Evolutionary conservation across 805 yeast genomes (phyloP), one percentile per base, ranked within the genome.

Genomic region (Ogataea zsoltii): DNA sequence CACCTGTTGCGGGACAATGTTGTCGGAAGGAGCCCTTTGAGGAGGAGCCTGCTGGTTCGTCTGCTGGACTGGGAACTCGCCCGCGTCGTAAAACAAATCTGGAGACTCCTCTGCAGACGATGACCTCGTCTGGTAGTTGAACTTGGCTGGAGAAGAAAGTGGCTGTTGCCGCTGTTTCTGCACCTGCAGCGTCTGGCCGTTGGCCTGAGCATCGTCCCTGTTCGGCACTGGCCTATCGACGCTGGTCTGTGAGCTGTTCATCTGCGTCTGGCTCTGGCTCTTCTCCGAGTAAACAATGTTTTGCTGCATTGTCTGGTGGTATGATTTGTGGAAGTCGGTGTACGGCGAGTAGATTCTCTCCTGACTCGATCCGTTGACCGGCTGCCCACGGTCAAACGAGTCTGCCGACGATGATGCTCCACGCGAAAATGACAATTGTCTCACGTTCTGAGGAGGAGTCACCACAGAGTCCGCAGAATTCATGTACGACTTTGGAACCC

Each of bases 311-410:
- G 68, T 55, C 21, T 53, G 55, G 16, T 55, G 58, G 44, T 57
- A 62, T 30, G 65, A 58, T 11, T 54, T 53, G 41, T 66, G 61
- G 56, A 66, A 67, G 21, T 60, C 68, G 2, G 69, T 57, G 48
- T 65, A 66, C 33, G 72, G 71, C 1, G 72, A 68, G 19, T 66
- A 38, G 7, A 54, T 55, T 34, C 69, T 46, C 15, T 53, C 52
- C 10, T 39, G 34, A 2, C 51, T 35, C 11, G 35, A 18, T 10
- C 29, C 44, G n/a, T 31, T 15, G 18, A n/a, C 15, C 13, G 30
- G 31, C 11, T 33, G 28, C 11, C n/a, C 12, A 15, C 41, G 30
- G 10, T 40, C 50, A 17, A 35, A 42, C 9, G 51, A 48, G 41
- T 48, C 51, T 13, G 30, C 15, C 12, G 42, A 39, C 9, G 47